Conservation (phyloP, 495 filamentous ascomycete genomes). For the Lasiosphaeria ovina region DNA sequence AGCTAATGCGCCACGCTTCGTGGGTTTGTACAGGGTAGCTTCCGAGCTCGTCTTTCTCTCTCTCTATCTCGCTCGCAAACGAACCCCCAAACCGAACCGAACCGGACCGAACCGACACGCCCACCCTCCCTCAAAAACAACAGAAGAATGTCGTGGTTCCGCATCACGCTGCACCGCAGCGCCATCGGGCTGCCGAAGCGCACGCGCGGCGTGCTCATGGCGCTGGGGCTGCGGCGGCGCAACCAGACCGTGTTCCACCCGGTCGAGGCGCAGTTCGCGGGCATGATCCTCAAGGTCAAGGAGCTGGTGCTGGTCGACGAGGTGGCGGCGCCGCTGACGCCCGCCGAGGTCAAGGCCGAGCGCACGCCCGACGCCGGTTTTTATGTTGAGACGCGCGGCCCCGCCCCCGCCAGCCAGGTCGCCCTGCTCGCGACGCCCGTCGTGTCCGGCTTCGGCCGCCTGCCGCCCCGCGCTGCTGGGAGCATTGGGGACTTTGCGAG, state of each 20-base stretch:
- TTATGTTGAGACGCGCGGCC: slow-evolving; percentile 62
- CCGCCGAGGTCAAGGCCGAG: slow-evolving; percentile 68
- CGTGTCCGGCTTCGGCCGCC: too few species aligned
- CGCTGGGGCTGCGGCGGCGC: slow-evolving; percentile 85
- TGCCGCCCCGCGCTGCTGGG: too few species aligned
- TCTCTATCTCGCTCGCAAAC: background rate
- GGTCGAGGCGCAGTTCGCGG: slow-evolving; percentile 77
- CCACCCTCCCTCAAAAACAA: slow-evolving; percentile 1
- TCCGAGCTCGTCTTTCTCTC: background rate
- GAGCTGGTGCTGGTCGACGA: slow-evolving; percentile 87
- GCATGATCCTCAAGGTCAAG: slow-evolving; percentile 97
- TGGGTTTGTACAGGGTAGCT: too few species aligned
- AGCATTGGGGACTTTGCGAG: background rate
- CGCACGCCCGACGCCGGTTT: slow-evolving; percentile 82
- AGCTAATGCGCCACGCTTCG: too few species aligned
- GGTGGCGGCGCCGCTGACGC: slow-evolving; percentile 68
- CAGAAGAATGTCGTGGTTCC: slow-evolving; percentile 82
- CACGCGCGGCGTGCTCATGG: slow-evolving; percentile 77
- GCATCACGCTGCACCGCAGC: slow-evolving; percentile 89
- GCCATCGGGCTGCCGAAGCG: slow-evolving; percentile 87
- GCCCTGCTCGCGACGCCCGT: too few species aligned
- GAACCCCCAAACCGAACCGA: background rate
- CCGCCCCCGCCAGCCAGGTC: background rate
- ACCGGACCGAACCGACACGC: background rate
- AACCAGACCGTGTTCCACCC: slow-evolving; percentile 90